Evolutionary conservation across 345 rosid species (phyloP), one percentile per base, ranked within the genome.

Genomic region (Eucalyptus albens): DNA sequence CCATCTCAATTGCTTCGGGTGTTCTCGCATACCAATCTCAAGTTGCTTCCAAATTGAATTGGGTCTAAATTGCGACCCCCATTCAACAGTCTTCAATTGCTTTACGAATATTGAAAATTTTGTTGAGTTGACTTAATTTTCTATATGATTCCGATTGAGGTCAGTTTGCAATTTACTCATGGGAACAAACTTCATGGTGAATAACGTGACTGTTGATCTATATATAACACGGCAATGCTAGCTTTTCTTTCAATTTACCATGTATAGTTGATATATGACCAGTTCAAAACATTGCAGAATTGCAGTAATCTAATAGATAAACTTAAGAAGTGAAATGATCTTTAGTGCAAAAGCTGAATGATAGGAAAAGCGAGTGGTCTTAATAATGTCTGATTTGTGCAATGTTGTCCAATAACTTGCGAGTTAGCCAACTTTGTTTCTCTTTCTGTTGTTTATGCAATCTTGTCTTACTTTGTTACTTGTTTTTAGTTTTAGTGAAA

Each of bases 401-500:
- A 67, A 31, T 15, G 42, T 9, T 19, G 12, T 31, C 22, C 42
- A 17, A 31, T 69, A 69, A 31, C 42, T 69, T 31, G 81, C 6
- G 10, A 69, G 81, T 69, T 69, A 13, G 24, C 42, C 42, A 69
- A 8, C 24, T 69, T 69, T 31, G 42, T 69, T 33, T 33, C 44
- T 69, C 12, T 69, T 69, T 16, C 24, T 4, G 24, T 69, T 69
- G 22, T 16, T 69, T 33, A 33, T 69, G 81, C 1, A 69, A 33
- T 69, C 81, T 33, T 69, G 44, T 69, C 44, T 17, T 69, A 69
- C 24, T 69, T 69, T 33, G 44, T 69, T 16, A 69, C 44, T 69
- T 69, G 44, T 2, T 69, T 69, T 12, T 17, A 94, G 97, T 49
- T 95, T 89, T 90, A 83, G 65, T 1, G 93, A 91, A 86, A 89